Base-by-base conservation (phyloP, 805 yeast species). In the Candida nonsorbophila region DNA sequence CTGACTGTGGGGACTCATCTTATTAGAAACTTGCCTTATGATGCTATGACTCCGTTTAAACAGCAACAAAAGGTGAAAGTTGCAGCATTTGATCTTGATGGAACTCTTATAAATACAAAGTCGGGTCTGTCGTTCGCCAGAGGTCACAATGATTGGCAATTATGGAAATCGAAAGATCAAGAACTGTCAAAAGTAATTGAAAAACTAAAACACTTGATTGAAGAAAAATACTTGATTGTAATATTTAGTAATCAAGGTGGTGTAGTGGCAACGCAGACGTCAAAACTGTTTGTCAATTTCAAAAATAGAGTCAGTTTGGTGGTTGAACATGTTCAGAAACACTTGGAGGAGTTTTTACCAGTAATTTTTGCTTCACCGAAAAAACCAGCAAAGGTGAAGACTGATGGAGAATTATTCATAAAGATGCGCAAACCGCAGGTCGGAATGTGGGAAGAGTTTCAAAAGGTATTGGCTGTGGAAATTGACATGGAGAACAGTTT, bases 171-270 rank as follows among this genome's bases (percentile, higher is more conserved):
- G 2, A 20, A 21, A n/a, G 20, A 22, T 9, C 34, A 27, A 14
- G 3, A 15, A 17, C 30, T 37, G 6, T 41, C 51, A 2, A 36
- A 37, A 6, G 53, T 62, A 2, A 22, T 41, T 3, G 20, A 32
- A 3, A 53, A 45, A 15, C 36, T 69, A 4, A 27, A 27, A 5
- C 37, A 47, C 6, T 38, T 60, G 11, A 19, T 35, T 1, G 36
- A 43, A 5, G 42, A 45, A 3, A 44, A 49, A 7, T 58, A 61
- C 25, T 37, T 69, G 1, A 41, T 87, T 3, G 88, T 80, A 3
- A 71, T 90, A 1, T 84, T 90, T 50, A 75, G 96, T 1, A 90
- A 90, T 49, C 98, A 90, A 52, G 95, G 90, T 13, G 81, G 77
- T 0, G 69, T 78, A 2, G 55, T 74, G 0, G 70, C 69, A 8